Conservation (phyloP, 2,329 filamentous ascomycete species). For the Colletotrichum sublineola region DNA sequence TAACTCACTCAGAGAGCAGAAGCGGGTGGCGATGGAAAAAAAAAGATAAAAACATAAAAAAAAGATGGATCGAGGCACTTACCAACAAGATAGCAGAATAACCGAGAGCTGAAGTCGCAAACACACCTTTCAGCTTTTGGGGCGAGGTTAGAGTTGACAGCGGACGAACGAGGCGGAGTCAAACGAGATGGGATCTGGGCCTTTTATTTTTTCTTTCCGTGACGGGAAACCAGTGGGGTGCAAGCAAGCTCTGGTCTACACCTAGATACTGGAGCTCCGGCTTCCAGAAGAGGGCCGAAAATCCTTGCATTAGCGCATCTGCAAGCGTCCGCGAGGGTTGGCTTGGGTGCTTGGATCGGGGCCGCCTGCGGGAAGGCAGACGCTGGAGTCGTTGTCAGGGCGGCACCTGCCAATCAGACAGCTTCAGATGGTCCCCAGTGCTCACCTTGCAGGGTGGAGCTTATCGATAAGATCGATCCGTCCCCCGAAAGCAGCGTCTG, state of each 20-base stretch:
- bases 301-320: slow-evolving; percentile 40
- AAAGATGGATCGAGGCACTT: background rate
- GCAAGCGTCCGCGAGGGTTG: slow-evolving; percentile 32
- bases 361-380: background rate
- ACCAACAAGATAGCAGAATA: background rate
- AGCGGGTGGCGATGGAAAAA: background rate
- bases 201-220: background rate
- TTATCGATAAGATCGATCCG: slow-evolving; percentile 37
- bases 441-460: background rate
- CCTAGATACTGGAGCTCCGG: background rate
- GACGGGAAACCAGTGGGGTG: slow-evolving; percentile 4
- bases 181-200: slow-evolving; percentile 24
- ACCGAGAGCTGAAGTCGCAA: slow-evolving; percentile 42
- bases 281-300: slow-evolving; percentile 41
- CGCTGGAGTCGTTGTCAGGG: slow-evolving; percentile 13
- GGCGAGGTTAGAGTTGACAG: slow-evolving; percentile 41
- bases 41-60: background rate
- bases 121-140: slow-evolving; percentile 50
- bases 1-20: background rate
- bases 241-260: background rate
- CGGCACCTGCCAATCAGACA: slow-evolving; percentile 27
- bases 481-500: slow-evolving; percentile 26
- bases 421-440: background rate
- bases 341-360: slow-evolving; percentile 27
- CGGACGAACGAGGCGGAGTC: slow-evolving; percentile 8